Conservation (phyloP, 2,329 filamentous ascomycete species). For the Claviceps africana region DNA sequence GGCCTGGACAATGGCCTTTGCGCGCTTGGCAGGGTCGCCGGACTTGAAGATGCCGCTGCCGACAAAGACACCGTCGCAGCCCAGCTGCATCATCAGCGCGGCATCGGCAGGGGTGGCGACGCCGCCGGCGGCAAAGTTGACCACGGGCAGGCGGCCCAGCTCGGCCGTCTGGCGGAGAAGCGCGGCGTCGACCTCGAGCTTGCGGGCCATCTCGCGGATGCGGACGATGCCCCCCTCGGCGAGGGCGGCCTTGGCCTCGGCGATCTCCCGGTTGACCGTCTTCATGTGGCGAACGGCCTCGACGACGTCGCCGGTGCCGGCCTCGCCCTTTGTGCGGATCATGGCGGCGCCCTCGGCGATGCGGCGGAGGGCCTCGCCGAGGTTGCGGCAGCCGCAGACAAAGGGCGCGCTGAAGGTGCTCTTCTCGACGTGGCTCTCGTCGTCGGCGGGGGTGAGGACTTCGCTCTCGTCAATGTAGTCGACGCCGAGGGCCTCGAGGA, state of each 20-base stretch:
- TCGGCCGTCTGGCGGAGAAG: conserved; percentile 78
- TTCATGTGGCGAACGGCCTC: conserved; percentile 96
- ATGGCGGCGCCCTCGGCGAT: conserved; percentile 92
- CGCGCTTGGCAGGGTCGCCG: conserved; percentile 76
- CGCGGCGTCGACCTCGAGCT: conserved; percentile 63
- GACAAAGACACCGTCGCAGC: conserved; percentile 95
- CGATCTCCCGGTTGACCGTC: conserved; percentile 72
- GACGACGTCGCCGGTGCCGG: conserved; percentile 90
- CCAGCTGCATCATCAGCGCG: conserved; percentile 94
- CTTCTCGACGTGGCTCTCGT: conserved; percentile 86
- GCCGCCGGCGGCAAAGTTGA: conserved; percentile 96
- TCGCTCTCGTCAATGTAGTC: conserved; percentile 99
- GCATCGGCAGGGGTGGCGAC: conserved; percentile 98
- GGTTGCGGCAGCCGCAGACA: conserved; percentile 88
- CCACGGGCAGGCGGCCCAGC: conserved; percentile 77
- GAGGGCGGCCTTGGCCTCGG: conserved; percentile 63
- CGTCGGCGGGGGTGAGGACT: conserved; percentile 89
- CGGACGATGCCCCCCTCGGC: conserved; percentile 34
- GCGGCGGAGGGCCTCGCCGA: conserved; percentile 82
- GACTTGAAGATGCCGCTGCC: conserved; percentile 96
- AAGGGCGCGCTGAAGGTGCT: conserved; percentile 70
- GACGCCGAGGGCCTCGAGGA: conserved; percentile 85
- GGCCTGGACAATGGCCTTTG: conserved; percentile 87
- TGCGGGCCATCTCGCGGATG: conserved; percentile 60
- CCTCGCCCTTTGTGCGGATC: conserved; percentile 98